Conservation (phyloP, 148 eudicot species). For the Camellia granthamiana region DNA sequence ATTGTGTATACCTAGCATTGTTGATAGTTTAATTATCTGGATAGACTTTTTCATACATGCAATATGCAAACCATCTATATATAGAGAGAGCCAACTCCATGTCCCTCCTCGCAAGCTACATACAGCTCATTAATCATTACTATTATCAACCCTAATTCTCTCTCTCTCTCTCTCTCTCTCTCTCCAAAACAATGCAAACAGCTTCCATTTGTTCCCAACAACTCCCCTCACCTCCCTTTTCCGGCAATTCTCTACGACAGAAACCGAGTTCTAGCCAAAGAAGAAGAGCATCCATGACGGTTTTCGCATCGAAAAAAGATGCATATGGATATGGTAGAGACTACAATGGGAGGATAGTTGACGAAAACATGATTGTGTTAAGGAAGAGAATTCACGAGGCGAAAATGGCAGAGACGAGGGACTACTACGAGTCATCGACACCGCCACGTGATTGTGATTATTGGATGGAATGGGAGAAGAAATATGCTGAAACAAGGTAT, state of each 20-base stretch:
- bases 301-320: neutral
- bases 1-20: too few species aligned
- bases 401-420: constrained; percentile 30
- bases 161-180: too few species aligned
- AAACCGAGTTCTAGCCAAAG: neutral
- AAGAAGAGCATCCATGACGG: neutral
- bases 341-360: constrained; percentile 26
- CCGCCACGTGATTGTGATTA: constrained; percentile 7
- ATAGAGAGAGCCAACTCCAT: too few species aligned
- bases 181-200: constrained; percentile 1
- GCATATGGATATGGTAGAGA: neutral
- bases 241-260: neutral
- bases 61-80: too few species aligned
- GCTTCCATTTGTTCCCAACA: neutral
- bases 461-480: constrained; percentile 49
- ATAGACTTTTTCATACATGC: too few species aligned
- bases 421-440: constrained; percentile 15
- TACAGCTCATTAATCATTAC: too few species aligned
- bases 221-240: neutral
- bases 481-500: constrained; percentile 14
- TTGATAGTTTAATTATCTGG: too few species aligned
- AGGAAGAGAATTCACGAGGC: constrained; percentile 42
- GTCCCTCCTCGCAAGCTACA: too few species aligned
- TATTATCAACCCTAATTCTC: too few species aligned
- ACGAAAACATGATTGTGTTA: constrained; percentile 38